Evolutionary conservation across 2,329 filamentous ascomycete genomes (phyloP).

Genomic region (Ophiocordyceps camponoti-floridani): DNA sequence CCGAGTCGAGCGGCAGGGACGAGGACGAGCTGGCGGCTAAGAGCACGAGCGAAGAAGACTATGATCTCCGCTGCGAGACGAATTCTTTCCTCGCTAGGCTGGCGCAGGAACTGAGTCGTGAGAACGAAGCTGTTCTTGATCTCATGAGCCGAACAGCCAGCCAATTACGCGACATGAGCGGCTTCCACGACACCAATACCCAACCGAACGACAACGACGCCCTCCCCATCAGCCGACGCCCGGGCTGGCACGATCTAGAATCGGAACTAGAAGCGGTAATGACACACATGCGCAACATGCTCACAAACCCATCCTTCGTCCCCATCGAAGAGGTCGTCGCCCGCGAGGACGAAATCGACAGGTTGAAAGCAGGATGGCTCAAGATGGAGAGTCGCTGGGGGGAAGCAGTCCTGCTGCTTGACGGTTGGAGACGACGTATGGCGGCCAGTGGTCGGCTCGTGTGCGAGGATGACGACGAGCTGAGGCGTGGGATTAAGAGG

Average conservation of each 20-base stretch:
- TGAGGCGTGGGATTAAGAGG: constrained; percentile 46
- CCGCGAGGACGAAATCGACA: constrained; percentile 78
- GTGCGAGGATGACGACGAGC: constrained; percentile 37
- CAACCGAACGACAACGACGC: constrained; percentile 12
- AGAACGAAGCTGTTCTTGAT: constrained; percentile 68
- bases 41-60: constrained; percentile 22
- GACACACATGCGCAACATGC: constrained; percentile 61
- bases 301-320: constrained; percentile 93
- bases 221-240: constrained; percentile 13
- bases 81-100: constrained; percentile 79
- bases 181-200: constrained; percentile 21
- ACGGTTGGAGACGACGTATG: constrained; percentile 78
- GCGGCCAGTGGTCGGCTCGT: constrained; percentile 50
- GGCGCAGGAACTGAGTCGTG: constrained; percentile 69
- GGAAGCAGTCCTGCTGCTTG: constrained; percentile 79
- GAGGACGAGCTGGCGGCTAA: constrained; percentile 10
- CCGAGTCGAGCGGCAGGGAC: constrained; percentile 32
- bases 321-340: constrained; percentile 84
- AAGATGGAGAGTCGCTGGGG: constrained; percentile 86
- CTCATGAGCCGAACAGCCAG: constrained; percentile 55
- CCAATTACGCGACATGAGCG: constrained; percentile 53
- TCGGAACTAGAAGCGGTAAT: constrained; percentile 60
- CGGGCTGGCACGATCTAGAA: constrained; percentile 46
- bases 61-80: constrained; percentile 69
- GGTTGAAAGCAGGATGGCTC: constrained; percentile 72